These are phyloP conservation scores for Monosporascus ibericus DNA, from an alignment of 2,329 filamentous ascomycete species.

Conservation along the genomic window DNA sequence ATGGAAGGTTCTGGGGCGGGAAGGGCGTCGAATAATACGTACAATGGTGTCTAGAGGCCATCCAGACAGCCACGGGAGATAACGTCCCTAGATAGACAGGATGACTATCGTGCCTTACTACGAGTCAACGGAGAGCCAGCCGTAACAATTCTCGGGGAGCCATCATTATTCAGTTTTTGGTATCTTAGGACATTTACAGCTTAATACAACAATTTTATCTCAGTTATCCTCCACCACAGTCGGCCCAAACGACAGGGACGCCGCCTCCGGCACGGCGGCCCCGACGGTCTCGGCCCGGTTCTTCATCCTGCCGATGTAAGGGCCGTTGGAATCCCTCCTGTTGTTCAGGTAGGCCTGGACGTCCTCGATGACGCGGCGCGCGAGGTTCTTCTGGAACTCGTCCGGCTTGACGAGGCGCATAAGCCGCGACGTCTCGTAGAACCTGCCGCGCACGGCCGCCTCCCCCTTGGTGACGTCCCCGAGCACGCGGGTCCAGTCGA, in stretches of 20 bases:
- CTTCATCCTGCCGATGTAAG: slow-evolving; percentile 28
- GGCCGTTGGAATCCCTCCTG: slow-evolving; percentile 39
- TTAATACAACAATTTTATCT: not conserved
- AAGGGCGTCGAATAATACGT: too few species aligned
- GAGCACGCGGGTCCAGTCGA: slow-evolving; percentile 26
- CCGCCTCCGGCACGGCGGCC: slow-evolving; percentile 10
- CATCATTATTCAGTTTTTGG: too few species aligned
- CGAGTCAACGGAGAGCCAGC: too few species aligned
- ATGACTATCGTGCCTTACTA: too few species aligned
- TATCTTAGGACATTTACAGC: not conserved
- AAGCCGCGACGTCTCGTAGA: slow-evolving; percentile 50
- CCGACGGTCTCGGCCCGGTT: slow-evolving; percentile 13
- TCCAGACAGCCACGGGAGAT: too few species aligned
- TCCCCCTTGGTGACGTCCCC: slow-evolving; percentile 29
- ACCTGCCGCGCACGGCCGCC: slow-evolving; percentile 44
- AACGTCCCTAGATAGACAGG: too few species aligned
- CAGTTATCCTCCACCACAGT: not conserved
- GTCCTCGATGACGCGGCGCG: slow-evolving; percentile 34
- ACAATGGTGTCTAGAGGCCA: too few species aligned
- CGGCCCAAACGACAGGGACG: not conserved
- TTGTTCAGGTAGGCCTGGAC: slow-evolving; percentile 48
- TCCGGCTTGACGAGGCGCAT: slow-evolving; percentile 42
- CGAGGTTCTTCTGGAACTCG: slow-evolving; percentile 31
- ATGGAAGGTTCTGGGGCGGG: too few species aligned
- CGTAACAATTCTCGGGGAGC: too few species aligned